These are phyloP conservation scores for Arabidopsis suecica DNA, from an alignment of 345 rosid species.

Conservation along the genomic window DNA sequence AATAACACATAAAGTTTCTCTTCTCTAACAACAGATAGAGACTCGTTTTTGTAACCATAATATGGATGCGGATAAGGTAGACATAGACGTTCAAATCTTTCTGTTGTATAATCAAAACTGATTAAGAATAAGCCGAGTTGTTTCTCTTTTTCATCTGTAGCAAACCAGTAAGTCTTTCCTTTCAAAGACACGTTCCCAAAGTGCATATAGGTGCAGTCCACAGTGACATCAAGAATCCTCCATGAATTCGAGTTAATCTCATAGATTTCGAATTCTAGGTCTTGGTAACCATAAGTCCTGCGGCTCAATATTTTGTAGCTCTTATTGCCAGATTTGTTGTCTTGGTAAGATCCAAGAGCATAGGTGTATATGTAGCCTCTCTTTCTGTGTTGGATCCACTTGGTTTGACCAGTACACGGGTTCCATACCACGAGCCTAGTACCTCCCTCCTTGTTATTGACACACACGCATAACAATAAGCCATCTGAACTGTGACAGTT, in stretches of 20 bases:
- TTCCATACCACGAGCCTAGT: slow-evolving; percentile 2
- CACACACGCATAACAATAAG: background rate
- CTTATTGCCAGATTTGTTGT: background rate
- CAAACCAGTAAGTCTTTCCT: slow-evolving; percentile 17
- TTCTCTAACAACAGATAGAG: slow-evolving; percentile 2
- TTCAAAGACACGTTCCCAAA: no score
- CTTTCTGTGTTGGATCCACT: background rate
- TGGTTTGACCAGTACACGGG: slow-evolving; percentile 12
- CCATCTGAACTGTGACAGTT: background rate
- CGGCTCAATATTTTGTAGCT: slow-evolving; percentile 1
- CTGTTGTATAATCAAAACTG: slow-evolving; percentile 26
- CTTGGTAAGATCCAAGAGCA: slow-evolving; percentile 16
- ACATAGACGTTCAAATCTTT: background rate
- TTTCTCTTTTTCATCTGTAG: background rate
- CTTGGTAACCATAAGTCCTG: no score
- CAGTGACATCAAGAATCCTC: background rate
- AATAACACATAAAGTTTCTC: background rate
- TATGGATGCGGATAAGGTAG: background rate
- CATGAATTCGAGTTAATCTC: slow-evolving; percentile 9
- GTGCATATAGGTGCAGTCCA: background rate
- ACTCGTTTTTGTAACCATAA: background rate
- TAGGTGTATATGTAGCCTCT: background rate
- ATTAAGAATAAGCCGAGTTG: background rate
- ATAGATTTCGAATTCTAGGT: background rate
- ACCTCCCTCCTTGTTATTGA: background rate